Conservation (phyloP, 306 rosid species). For the Begonia peltatifolia region DNA sequence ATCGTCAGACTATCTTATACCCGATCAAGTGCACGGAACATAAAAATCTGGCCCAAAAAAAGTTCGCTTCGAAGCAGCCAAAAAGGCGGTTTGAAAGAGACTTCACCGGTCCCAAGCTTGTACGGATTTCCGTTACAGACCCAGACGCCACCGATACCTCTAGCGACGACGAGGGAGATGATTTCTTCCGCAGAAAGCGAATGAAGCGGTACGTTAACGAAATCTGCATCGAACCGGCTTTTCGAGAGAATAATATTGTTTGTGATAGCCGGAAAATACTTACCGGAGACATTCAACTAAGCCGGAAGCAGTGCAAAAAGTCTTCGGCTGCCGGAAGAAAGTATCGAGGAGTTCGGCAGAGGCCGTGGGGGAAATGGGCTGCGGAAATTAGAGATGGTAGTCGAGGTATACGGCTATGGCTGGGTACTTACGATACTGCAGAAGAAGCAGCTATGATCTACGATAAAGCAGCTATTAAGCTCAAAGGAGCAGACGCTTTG, state of each 20-base stretch:
- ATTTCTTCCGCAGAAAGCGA: slow-evolving; percentile 21
- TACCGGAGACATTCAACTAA: neutral
- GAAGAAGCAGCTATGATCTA: slow-evolving; percentile 64
- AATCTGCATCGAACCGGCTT: slow-evolving; percentile 28
- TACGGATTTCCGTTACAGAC: slow-evolving; percentile 37
- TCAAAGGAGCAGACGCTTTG: slow-evolving; percentile 40
- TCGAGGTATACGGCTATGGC: slow-evolving; percentile 34
- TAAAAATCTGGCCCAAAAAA: slow-evolving; percentile 18
- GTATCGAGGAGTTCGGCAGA: slow-evolving; percentile 49
- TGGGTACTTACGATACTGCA: slow-evolving; percentile 54
- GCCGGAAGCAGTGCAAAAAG: slow-evolving; percentile 15
- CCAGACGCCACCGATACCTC: slow-evolving; percentile 68
- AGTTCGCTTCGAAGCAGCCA: slow-evolving; percentile 5
- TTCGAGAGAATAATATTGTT: neutral
- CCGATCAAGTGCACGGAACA: slow-evolving; percentile 32
- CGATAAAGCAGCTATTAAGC: slow-evolving; percentile 37
- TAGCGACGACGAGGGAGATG: slow-evolving; percentile 27
- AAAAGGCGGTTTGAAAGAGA: slow-evolving; percentile 2
- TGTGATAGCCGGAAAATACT: slow-evolving; percentile 14
- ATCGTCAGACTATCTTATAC: slow-evolving; percentile 17
- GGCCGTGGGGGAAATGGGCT: slow-evolving; percentile 80
- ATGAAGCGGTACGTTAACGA: slow-evolving; percentile 48
- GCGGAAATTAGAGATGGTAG: slow-evolving; percentile 63
- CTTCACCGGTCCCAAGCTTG: slow-evolving; percentile 14
- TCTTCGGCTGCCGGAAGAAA: slow-evolving; percentile 10